Base-by-base conservation (phyloP, 208 protist species). In the Crithidia bombi region DNA sequence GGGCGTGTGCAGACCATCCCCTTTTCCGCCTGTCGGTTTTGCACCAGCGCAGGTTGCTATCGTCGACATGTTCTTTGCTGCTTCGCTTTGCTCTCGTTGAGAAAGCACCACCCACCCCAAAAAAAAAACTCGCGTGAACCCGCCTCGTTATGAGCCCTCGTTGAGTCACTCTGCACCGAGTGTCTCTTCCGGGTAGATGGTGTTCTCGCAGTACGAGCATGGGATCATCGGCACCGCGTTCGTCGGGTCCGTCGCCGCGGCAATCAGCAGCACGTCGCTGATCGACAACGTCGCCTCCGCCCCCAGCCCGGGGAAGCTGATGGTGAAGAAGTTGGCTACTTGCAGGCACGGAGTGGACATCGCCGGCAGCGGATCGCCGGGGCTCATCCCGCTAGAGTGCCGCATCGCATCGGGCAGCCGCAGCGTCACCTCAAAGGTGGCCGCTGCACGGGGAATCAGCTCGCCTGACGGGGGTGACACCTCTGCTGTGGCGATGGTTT, bases 321-420 rank as follows among this genome's bases (percentile, higher is more conserved):
- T 28, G 0, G 55, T 63, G 17, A 75, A 10, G 3, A 76, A 44
- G 56, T 73, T 73, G 0, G 36, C 46, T 39, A 56, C 67, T 52
- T 83, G 57, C 38, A 79, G 47, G 36, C 67, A 79, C 33, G 52
- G 50, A 17, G 71, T 83, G 23, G 49, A 35, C 38, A 83, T 57
- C 35, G 72, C 69, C 10, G 78, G 78, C 28, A 76, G 36, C 38
- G 67, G 65, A 15, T 39, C 19, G 23, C 50, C 28, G 3, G 23
- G 2, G 4, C 41, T 25, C 65, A 65, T 59, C 25, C 46, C 21
- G 0, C 7, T 46, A 10, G 49, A 9, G 33, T 65, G 52, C 7
- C 47, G 62, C 62, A 61, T 43, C 21, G 58, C 23, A 47, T 38
- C 33, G 6, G 70, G 55, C 6, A 68, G 32, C 17, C 46, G 70